Evolutionary conservation across 2,329 filamentous ascomycete genomes (phyloP), one percentile per base, ranked within the genome.

Genomic region (Aspergillus unguis): DNA sequence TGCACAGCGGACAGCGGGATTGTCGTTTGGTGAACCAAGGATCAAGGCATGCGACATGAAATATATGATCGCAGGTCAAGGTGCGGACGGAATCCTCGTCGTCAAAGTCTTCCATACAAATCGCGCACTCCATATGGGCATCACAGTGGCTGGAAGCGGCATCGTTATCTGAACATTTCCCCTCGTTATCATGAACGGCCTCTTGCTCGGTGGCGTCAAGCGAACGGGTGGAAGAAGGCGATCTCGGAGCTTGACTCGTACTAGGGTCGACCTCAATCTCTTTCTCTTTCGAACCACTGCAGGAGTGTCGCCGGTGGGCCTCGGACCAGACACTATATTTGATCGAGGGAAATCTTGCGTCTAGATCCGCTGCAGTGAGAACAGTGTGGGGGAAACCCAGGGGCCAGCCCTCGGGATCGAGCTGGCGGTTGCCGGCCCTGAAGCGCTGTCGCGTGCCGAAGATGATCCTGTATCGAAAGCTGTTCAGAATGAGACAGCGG

Each of bases 1-100:
- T 97, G 79, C 94, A 97, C 6, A 97, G 84, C 5, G 94, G 94
- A 70, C 94, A 99, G 77, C 92, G 96, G 17, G 94, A 94, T 59
- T 92, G 86, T 57, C 94, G 85, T 66, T 87, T 92, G 3, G 92
- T 97, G 57, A 99, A 77, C 94, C 94, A 99, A 6, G 94, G 94
- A 63, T 99, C 94, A 40, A 99, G 83, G 67, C 94, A 99, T 29
- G 86, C 88, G 47, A 90, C 90, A 69, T 99, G 94, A 81, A 97
- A 99, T 49, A 92, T 91, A 71, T 97, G 94, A n/a, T 92, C 92
- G 65, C 94, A 97, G 4, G 90, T 91, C 52, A 99, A 76, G 1
- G 92, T 92, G 61, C 94, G 89, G 43, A 99, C 86, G 66, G 96
- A 91, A 62, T 97, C 92, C 56, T 96, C 89, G 56, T 96, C 90